These are phyloP conservation scores for Pichia membranifaciens DNA, from an alignment of 805 yeast genomes.

Conservation along the genomic window DNA sequence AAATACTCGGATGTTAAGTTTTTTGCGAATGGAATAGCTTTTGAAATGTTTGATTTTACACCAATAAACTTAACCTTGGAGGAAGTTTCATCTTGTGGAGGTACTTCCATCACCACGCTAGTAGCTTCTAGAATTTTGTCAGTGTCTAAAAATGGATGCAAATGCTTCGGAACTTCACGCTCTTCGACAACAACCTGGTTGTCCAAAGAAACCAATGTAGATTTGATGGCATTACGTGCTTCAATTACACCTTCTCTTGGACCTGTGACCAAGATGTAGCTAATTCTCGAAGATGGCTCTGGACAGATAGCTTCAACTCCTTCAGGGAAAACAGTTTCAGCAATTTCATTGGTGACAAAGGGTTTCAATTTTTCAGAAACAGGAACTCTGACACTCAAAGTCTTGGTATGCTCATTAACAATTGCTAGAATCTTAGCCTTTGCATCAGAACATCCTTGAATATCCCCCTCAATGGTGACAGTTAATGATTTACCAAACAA, in stretches of 20 bases:
- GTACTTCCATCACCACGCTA: constrained; percentile 53
- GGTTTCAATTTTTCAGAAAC: constrained; percentile 40
- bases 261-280: constrained; percentile 54
- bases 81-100: constrained; percentile 37
- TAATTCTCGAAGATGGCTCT: constrained; percentile 32
- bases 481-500: constrained; percentile 52
- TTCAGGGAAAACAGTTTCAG: constrained; percentile 18
- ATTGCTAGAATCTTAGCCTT: constrained; percentile 62
- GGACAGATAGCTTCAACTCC: constrained; percentile 29
- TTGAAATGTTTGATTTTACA: constrained; percentile 44
- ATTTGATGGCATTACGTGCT: constrained; percentile 48
- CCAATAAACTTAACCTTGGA: constrained; percentile 59
- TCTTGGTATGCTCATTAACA: constrained; percentile 69
- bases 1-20: constrained; percentile 51
- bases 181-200: constrained; percentile 44
- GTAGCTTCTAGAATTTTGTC: constrained; percentile 46
- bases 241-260: constrained; percentile 58
- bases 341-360: constrained; percentile 36
- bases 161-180: constrained; percentile 58
- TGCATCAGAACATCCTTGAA: constrained; percentile 75
- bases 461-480: constrained; percentile 74
- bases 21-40: constrained; percentile 61
- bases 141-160: constrained; percentile 65
- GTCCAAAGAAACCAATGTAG: constrained; percentile 39
- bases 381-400: constrained; percentile 43